phyloP scores from a whole-genome alignment of 2,329 filamentous ascomycete species.

The Pseudogymnoascus sp. region DNA sequence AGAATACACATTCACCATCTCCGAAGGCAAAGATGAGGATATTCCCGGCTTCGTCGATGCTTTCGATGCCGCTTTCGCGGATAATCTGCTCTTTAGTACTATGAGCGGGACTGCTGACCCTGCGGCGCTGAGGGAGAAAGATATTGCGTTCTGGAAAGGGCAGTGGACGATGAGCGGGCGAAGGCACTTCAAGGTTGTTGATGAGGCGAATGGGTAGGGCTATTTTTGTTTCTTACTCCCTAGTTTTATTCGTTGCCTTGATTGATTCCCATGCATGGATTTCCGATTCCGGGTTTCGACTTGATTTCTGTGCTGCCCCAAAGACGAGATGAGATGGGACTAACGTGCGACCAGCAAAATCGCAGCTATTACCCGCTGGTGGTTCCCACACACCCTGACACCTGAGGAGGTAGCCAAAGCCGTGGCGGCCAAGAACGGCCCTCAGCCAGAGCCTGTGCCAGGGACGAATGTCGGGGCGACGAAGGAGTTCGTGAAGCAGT shows the following conservation, averaged over 20 bases:
- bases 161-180: background rate
- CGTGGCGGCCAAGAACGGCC: background rate
- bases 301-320: background rate
- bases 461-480: constrained; percentile 26
- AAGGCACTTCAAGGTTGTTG: background rate
- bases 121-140: background rate
- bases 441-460: constrained; percentile 19
- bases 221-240: constrained; percentile 9
- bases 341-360: constrained; percentile 17
- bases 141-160: background rate
- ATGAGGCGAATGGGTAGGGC: background rate
- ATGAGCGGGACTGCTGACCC: background rate
- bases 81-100: constrained; percentile 10
- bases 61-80: constrained; percentile 12
- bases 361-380: constrained; percentile 29
- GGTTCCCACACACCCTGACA: constrained; percentile 26
- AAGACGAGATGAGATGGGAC: background rate
- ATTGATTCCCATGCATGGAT: constrained; percentile 12
- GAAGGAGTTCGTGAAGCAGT: constrained; percentile 23
- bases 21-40: background rate
- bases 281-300: background rate
- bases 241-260: constrained; percentile 20
- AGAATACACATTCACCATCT: background rate
- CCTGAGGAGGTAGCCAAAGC: constrained; percentile 11
- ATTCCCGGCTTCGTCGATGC: background rate